These are phyloP conservation scores for Brachypodium distachyon DNA, from an alignment of 202 grass and related monocot species.

Conservation along the genomic window DNA sequence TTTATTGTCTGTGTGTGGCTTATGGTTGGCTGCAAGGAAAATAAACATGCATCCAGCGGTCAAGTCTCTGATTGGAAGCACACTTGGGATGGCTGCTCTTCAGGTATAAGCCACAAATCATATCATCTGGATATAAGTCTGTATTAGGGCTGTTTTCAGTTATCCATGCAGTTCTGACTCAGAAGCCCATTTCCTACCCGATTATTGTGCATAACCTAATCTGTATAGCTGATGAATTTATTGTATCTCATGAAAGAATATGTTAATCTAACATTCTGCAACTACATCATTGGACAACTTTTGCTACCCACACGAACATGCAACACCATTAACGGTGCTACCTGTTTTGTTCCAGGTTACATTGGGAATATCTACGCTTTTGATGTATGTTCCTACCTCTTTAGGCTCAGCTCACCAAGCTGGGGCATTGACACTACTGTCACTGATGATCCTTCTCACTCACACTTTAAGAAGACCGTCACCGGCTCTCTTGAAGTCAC, in stretches of 20 bases:
- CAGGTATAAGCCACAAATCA: constrained; percentile 47
- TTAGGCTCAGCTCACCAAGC: constrained; percentile 92
- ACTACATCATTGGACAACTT: neutral
- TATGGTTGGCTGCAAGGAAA: constrained; percentile 76
- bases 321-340: neutral
- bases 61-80: constrained; percentile 65
- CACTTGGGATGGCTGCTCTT: constrained; percentile 73
- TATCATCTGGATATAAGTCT: neutral
- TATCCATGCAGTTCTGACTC: neutral
- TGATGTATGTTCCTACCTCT: constrained; percentile 85
- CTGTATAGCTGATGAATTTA: constrained; percentile 1
- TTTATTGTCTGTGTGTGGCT: constrained; percentile 52
- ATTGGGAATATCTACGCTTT: constrained; percentile 81
- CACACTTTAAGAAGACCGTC: constrained; percentile 75
- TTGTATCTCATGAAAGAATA: neutral
- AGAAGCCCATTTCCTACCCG: neutral
- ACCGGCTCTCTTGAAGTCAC: constrained; percentile 52
- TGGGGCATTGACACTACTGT: constrained; percentile 78
- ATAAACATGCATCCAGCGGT: constrained; percentile 75
- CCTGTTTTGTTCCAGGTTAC: constrained; percentile 53
- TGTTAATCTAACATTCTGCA: neutral
- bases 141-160: neutral
- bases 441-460: constrained; percentile 64
- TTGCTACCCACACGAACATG: neutral
- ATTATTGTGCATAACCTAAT: neutral